Conservation (phyloP, 345 rosid species). For the Cardamine chenopodiifolia region DNA sequence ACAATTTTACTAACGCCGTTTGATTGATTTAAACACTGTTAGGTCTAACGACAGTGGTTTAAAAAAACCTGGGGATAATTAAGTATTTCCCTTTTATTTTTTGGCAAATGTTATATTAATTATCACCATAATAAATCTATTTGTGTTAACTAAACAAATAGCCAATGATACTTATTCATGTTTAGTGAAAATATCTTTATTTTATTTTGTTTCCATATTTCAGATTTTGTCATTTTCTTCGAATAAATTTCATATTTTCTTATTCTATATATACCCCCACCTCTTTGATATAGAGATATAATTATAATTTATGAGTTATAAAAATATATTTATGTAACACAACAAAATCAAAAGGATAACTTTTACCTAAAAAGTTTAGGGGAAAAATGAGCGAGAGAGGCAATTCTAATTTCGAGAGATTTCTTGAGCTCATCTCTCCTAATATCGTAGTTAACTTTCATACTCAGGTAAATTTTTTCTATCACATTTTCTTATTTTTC, state of each 20-base stretch:
- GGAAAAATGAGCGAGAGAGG: not conserved
- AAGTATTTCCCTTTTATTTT: not conserved
- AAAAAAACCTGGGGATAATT: too few species aligned
- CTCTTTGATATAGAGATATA: too few species aligned
- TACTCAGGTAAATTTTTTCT: not conserved
- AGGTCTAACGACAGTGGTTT: not conserved
- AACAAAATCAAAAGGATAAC: not conserved
- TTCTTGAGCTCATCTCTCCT: not conserved
- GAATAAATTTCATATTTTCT: not conserved
- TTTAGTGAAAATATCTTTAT: not conserved
- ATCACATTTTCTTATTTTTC: not conserved
- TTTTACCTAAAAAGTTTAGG: not conserved
- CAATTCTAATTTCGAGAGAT: slow-evolving; percentile 6
- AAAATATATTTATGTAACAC: not conserved
- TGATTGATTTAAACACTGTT: not conserved
- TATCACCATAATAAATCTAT: not conserved
- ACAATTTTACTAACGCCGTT: not conserved
- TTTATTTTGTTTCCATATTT: not conserved
- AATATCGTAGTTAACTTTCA: not conserved
- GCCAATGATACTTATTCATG: not conserved
- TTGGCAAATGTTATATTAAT: not conserved
- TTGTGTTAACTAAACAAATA: not conserved
- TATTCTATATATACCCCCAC: not conserved
- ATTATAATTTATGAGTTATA: too few species aligned
- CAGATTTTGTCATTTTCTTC: not conserved